Conservation (phyloP, 805 yeast genomes). For the Yarrowia yakushimensis region DNA sequence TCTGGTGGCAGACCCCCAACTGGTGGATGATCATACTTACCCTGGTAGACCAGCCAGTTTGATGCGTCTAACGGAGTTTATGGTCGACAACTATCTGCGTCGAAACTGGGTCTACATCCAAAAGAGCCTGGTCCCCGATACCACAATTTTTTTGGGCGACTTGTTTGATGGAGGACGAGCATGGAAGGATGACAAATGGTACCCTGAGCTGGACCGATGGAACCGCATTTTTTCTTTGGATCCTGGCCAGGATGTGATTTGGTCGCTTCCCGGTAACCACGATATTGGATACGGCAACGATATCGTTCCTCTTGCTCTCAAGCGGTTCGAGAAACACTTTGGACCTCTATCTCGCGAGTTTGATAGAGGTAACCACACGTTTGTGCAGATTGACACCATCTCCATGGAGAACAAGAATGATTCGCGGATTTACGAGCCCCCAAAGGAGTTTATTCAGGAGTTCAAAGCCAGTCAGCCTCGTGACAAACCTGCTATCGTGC, state of each 20-base stretch:
- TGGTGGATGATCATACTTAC: constrained; percentile 84
- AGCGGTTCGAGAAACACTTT: constrained; percentile 66
- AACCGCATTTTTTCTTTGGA: constrained; percentile 59
- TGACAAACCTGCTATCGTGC: constrained; percentile 56
- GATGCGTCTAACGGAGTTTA: constrained; percentile 52
- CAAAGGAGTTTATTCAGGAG: constrained; percentile 51
- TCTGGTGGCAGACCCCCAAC: constrained; percentile 89
- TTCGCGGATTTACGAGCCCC: constrained; percentile 44
- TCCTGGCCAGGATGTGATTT: constrained; percentile 44
- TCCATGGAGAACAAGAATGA: constrained; percentile 63
- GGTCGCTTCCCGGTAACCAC: constrained; percentile 85
- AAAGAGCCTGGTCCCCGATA: constrained; percentile 61
- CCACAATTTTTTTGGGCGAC: constrained; percentile 81
- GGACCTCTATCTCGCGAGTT: constrained; percentile 61
- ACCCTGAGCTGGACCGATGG: constrained; percentile 66
- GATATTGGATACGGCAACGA: constrained; percentile 91
- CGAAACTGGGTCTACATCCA: constrained; percentile 67
- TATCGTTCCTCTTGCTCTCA: constrained; percentile 52
- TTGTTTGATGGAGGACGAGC: constrained; percentile 92
- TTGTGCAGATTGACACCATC: constrained; percentile 77
- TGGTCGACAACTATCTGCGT: constrained; percentile 76
- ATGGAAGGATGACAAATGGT: constrained; percentile 70
- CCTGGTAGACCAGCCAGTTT: constrained; percentile 58
- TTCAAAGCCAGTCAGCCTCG: constrained; percentile 32
- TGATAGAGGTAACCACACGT: constrained; percentile 66